Evolutionary conservation across 176 grass and related monocot species (phyloP).

Genomic region (Phyllostachys edulis): DNA sequence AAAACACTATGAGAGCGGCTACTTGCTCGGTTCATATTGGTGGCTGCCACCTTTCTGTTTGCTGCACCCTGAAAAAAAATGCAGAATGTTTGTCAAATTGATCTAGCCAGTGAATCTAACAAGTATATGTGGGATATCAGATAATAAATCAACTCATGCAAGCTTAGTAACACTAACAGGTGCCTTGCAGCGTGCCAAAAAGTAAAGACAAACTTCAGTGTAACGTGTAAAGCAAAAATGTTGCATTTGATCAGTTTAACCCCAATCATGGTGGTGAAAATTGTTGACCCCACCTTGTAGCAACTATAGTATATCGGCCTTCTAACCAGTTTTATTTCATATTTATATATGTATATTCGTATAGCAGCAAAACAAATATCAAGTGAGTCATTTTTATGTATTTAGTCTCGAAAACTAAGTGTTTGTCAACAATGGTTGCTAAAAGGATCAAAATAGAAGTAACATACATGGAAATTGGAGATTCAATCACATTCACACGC

Average conservation of each 20-base stretch:
- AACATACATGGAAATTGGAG: not conserved
- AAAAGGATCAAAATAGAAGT: conserved; percentile 3
- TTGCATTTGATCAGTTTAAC: not conserved
- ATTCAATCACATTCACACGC: not conserved
- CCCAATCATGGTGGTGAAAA: not conserved
- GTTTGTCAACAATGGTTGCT: not conserved
- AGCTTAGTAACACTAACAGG: not conserved
- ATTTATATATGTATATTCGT: not conserved
- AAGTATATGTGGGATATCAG: not conserved
- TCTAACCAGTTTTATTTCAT: not conserved
- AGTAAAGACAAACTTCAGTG: not conserved
- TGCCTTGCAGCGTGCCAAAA: not conserved
- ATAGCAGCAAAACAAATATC: not conserved
- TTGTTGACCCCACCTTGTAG: not conserved
- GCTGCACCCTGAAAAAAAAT: conserved; percentile 68
- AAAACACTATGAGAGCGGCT: conserved; percentile 99
- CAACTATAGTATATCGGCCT: not conserved
- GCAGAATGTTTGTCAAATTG: not conserved
- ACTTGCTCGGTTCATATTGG: conserved; percentile 98
- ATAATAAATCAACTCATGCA: not conserved
- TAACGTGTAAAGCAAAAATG: not conserved
- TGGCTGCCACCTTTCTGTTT: conserved; percentile 95
- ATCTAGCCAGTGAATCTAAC: conserved; percentile 4
- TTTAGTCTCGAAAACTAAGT: not conserved
- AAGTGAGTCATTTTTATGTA: not conserved